Evolutionary conservation across 257 asterid species (phyloP), one percentile per base, ranked within the genome.

Genomic region (Coffea canephora): DNA sequence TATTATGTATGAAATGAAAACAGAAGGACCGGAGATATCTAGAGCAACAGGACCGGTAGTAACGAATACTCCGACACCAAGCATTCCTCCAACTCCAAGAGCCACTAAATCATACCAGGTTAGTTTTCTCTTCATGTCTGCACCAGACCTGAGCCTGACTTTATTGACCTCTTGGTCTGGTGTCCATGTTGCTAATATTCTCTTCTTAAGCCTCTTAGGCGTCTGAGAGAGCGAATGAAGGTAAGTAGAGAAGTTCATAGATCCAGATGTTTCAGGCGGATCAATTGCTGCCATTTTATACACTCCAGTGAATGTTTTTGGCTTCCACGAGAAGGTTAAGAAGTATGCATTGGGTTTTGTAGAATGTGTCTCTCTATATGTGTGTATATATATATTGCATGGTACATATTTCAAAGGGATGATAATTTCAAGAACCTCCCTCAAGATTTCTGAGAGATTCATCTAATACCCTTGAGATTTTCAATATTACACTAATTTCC

Each of bases 31-130:
- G 0, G 90, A 54, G 50, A 71, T 79, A 12, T 82, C 72, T 12
- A 78, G 79, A 72, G 86, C 83, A 57, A 84, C 90, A 0, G 78
- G 72, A 27, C 90, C 90, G 8, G 90, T 87, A 5, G 90, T 87
- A 16, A 87, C 85, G 21, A 87, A 87, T 34, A 87, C 90, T 25
- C 90, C 90, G 43, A 80, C 90, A 9, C 90, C 90, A 66, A 87
- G 88, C 90, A 87, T 87, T 57, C 90, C 90, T 52, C 90, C 90
- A 43, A 87, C 82, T 10, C 90, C 90, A 5, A 87, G 86, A 14
- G 85, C 88, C 18, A 82, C 69, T 39, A 87, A 77, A 74, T 87
- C 88, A 76, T 87, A 80, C 86, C 90, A 87, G 3, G 67, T 75
- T 1, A 87, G 86, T 70, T 84, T 87, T 23, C 90, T 78, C 69